Percentiles rank a stretch among this genome's conserved stretches.
Conservation (phyloP, 176 grass and related monocot genomes). For the Oryza coarctata region DNA sequence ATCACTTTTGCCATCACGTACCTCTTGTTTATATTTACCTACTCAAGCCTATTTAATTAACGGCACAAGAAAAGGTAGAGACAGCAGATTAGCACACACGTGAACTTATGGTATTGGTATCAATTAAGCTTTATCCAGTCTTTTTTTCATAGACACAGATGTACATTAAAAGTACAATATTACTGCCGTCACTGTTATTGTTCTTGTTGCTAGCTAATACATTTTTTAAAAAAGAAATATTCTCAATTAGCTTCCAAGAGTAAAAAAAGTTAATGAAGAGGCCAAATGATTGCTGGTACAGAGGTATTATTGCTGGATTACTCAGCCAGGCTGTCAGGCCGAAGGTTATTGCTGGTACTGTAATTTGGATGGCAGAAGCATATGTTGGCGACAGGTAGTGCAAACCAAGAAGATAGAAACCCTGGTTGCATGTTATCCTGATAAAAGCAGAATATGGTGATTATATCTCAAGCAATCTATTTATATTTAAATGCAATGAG, state of each 20-base stretch:
- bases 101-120: not conserved
- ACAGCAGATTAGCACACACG: not conserved
- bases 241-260: not conserved
- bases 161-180: not conserved
- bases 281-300: not conserved
- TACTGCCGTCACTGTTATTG: not conserved
- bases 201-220: not conserved
- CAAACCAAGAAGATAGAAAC: constrained; percentile 64
- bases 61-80: not conserved
- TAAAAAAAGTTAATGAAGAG: not conserved
- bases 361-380: constrained; percentile 74
- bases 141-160: not conserved
- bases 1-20: constrained; percentile 67
- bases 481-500: not conserved
- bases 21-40: constrained; percentile 51
- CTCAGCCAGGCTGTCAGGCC: constrained; percentile 56
- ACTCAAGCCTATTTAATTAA: constrained; percentile 51
- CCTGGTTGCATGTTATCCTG: constrained; percentile 74
- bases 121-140: not conserved
- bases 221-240: not conserved
- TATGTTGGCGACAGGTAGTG: constrained; percentile 72
- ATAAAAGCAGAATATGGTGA: not conserved
- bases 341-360: constrained; percentile 64
- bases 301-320: not conserved
- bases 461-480: not conserved